Evolutionary conservation across 1,139 yeast species (phyloP).

Genomic region (Pichia kudriavzevii): DNA sequence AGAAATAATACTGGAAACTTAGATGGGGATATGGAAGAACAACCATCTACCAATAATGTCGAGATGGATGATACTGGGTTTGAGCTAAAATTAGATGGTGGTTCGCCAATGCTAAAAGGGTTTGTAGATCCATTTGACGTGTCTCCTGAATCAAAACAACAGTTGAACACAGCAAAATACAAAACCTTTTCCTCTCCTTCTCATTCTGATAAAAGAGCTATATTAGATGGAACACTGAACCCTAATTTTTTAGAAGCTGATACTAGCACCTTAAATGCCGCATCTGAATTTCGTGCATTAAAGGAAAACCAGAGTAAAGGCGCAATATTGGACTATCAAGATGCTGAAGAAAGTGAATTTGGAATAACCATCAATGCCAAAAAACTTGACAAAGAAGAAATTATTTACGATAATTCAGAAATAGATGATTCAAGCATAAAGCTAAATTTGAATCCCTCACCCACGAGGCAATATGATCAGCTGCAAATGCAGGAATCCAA

Average conservation of each 20-base stretch:
- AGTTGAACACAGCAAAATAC: too few relatives aligned
- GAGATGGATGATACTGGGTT: background rate
- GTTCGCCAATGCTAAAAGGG: slow-evolving; percentile 22
- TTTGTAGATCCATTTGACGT: slow-evolving; percentile 25
- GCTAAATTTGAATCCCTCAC: slow-evolving; percentile 16
- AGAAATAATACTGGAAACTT: background rate
- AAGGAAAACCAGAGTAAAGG: slow-evolving; percentile 3
- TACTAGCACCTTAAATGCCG: too few relatives aligned
- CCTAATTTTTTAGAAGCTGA: too few relatives aligned
- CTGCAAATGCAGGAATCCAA: slow-evolving; percentile 4
- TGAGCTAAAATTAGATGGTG: slow-evolving; percentile 9
- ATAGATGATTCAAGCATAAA: slow-evolving; percentile 19
- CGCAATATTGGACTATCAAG: slow-evolving; percentile 1
- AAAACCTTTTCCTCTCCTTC: too few relatives aligned
- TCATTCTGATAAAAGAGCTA: too few relatives aligned
- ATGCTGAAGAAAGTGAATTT: slow-evolving; percentile 5
- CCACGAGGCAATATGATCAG: background rate
- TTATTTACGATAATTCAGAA: slow-evolving; percentile 10
- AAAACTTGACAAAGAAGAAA: slow-evolving; percentile 2
- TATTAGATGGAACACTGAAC: too few relatives aligned
- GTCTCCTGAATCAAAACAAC: slow-evolving; percentile 15
- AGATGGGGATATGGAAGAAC: background rate
- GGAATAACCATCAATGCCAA: slow-evolving; percentile 9
- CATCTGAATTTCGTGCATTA: slow-evolving; percentile 10
- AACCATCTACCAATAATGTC: background rate